Percentiles rank a stretch among this genome's conserved stretches.
phyloP scores from a whole-genome alignment of 352 stramenopile genomes.

The Phytopythium delawarense region DNA sequence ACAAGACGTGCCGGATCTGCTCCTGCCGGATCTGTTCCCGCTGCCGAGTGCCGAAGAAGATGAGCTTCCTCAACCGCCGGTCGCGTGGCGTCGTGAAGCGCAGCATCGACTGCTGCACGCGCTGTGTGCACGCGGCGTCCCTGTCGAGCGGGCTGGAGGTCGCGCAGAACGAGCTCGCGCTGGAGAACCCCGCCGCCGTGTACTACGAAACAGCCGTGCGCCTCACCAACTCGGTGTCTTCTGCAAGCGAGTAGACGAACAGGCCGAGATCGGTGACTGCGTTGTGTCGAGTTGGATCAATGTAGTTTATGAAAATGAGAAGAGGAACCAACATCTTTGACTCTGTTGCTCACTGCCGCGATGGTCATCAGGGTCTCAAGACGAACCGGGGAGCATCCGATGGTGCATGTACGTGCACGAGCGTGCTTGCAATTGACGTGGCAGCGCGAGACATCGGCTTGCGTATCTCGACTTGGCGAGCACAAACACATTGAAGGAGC shows the following conservation, averaged over 20 bases:
- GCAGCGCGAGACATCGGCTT: no score
- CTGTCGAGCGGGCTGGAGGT: slow-evolving; percentile 27
- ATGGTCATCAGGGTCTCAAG: no score
- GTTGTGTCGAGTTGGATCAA: neutral
- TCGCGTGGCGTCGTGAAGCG: slow-evolving; percentile 30
- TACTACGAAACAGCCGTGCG: slow-evolving; percentile 26
- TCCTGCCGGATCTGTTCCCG: slow-evolving; percentile 23
- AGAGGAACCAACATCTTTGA: no score
- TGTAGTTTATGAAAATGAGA: neutral
- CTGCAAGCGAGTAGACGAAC: slow-evolving; percentile 3
- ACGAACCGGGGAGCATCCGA: no score
- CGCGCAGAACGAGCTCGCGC: slow-evolving; percentile 22
- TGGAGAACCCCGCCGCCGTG: slow-evolving; percentile 25
- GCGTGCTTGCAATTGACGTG: no score
- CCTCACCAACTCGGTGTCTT: slow-evolving; percentile 17
- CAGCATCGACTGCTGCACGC: slow-evolving; percentile 29
- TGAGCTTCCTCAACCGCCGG: slow-evolving; percentile 31
- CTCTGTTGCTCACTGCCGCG: no score
- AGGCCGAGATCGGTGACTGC: no score
- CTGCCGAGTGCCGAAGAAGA: slow-evolving; percentile 26
- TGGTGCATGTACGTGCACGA: no score
- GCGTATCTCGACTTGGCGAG: neutral
- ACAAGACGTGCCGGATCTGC: slow-evolving; percentile 35
- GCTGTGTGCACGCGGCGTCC: slow-evolving; percentile 25
- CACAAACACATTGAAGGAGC: neutral